Base-by-base conservation (phyloP, 108 stramenopile species). In the Nitzschia putrida region DNA sequence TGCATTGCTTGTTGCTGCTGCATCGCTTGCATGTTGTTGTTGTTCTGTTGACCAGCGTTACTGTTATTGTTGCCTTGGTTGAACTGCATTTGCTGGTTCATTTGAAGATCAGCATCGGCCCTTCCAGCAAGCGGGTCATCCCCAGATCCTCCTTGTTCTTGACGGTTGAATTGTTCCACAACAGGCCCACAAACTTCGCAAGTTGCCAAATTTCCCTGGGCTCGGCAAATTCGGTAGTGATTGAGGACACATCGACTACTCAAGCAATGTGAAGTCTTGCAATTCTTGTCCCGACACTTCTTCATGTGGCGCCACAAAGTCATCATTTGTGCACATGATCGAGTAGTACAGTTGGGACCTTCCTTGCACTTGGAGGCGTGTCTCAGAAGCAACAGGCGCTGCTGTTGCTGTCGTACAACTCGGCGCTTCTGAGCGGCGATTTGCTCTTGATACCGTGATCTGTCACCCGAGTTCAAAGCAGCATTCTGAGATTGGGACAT, bases 171-270 rank as follows among this genome's bases (percentile, higher is more conserved):
- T 20, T 86, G 82, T 50, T 83, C 80, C 82, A 87, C 84, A 0
- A 90, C 90, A 2, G 90, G 87, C 12, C 82, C 83, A 56, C 90
- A 91, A 11, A 91, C 85, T 61, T 83, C 86, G 65, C 90, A 91
- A 13, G 76, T 78, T 0, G 79, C 57, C 7, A 86, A 87, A n/a
- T 66, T 78, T 20, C 82, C 83, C 60, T 87, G 80, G 16, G 61
- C 67, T 47, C 88, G 88, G 57, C 90, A 91, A 21, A 87, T 82
- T 10, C 86, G 72, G 63, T 91, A 88, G 50, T 91, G 90, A 26
- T 85, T 87, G 11, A 91, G 69, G 26, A 91, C 87, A 60, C 90
- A 91, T 13, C 90, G 77, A 66, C 85, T 88, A 34, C 84, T 85
- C 18, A 88, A 53, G 55, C 90, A 91, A 53, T 91, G 90, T 7